Percentiles rank a stretch among this genome's conserved stretches.
phyloP scores from a whole-genome alignment of 805 yeast genomes.

The Wickerhamiella hasegawae region DNA sequence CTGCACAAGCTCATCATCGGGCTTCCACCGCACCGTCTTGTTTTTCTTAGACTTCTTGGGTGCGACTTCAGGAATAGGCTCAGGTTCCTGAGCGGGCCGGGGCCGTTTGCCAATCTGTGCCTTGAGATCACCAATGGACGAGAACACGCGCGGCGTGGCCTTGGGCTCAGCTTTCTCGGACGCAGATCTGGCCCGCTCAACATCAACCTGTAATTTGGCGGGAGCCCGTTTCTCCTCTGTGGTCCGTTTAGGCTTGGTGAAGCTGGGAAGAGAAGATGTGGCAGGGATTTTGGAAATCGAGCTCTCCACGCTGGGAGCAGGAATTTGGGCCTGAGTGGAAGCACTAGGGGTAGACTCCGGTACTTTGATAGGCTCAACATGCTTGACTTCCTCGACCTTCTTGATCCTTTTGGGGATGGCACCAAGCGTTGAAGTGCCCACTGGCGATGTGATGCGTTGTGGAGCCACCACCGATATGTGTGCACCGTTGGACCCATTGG shows the following conservation, averaged over 20 bases:
- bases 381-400: too few relatives aligned
- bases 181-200: background rate
- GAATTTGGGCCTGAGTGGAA: background rate
- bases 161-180: background rate
- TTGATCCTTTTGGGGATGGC: too few relatives aligned
- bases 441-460: too few relatives aligned
- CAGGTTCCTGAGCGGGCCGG: constrained; percentile 3
- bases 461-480: too few relatives aligned
- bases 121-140: background rate
- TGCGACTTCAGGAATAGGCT: background rate
- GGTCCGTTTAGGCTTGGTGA: background rate
- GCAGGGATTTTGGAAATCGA: too few relatives aligned
- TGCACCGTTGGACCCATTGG: too few relatives aligned
- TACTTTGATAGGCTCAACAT: too few relatives aligned
- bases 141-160: background rate
- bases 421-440: too few relatives aligned
- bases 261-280: background rate
- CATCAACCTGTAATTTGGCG: background rate
- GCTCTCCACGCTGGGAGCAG: too few relatives aligned
- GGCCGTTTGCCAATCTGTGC: constrained; percentile 4
- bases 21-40: constrained; percentile 21
- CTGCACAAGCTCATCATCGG: constrained; percentile 18
- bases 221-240: background rate
- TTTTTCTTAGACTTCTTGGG: constrained; percentile 8
- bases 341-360: background rate